Evolutionary conservation across 1,284 basidiomycete genomes (phyloP), one percentile per base, ranked within the genome.

Genomic region (Ceratobasidium sp.): DNA sequence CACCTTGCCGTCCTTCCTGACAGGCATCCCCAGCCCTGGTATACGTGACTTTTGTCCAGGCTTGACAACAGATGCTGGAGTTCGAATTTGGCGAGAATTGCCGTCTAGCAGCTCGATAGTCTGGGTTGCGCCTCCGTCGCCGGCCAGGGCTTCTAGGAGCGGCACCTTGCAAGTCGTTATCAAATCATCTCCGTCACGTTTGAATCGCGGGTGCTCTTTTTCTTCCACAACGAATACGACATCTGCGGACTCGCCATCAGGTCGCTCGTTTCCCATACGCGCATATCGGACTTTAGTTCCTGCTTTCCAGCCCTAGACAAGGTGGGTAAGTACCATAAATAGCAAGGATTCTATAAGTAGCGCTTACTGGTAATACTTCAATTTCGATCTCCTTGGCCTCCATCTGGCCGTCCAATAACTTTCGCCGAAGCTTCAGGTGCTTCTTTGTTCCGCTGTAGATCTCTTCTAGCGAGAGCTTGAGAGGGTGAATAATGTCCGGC

Each of bases 321-420:
- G 28, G 5, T 57, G 10, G 14, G 32, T 55, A 8, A 67, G 36
- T 45, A 28, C 30, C 39, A 21, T 14, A 16, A 45, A 45, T n/a
- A 10, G n/a, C n/a, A n/a, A n/a, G n/a, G 9, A 8, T 3, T 12
- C 45, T 12, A 18, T 16, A 26, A 59, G 28, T 34, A 57, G 36
- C 36, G 59, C 67, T 59, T 48, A 70, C 67, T 21, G 75, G 75
- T 30, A 72, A 52, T 6, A 73, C 88, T n/a, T 88, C 85, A 76
- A 97, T 92, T 78, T 96, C 94, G 73, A 97, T 87, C 8, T 96
- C 89, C 81, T 96, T 97, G 76, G 97, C 94, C 80, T 97, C 95
- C 14, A 88, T 90, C 14, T 83, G 81, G 0, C 96, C 95, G 72
- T 86, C 85, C 30, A 89, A 81, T 70, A 92, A 81, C 76, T 88